These are phyloP conservation scores for Xylaria cubensis DNA, from an alignment of 495 filamentous ascomycete species.

Conservation along the genomic window DNA sequence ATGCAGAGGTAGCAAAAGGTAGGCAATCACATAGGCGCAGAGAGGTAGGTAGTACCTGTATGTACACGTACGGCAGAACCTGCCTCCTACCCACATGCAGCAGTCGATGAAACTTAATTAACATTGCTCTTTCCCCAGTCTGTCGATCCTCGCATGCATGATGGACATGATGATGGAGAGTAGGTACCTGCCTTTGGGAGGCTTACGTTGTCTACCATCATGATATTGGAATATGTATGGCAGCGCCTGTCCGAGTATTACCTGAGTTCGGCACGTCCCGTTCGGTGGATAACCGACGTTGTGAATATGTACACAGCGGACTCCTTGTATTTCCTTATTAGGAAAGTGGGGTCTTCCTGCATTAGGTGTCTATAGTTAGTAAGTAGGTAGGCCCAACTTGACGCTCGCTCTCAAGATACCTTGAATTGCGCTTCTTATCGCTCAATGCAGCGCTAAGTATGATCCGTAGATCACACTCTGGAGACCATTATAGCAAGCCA, in stretches of 20 bases:
- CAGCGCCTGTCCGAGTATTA: not conserved
- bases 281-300: not conserved
- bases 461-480: slow-evolving; percentile 4
- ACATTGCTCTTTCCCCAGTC: slow-evolving; percentile 10
- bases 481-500: not conserved
- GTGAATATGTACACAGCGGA: not conserved
- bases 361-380: not conserved
- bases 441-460: not conserved
- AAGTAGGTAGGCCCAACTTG: too few relatives aligned
- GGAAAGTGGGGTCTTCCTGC: not conserved
- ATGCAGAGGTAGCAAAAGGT: not conserved
- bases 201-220: not conserved
- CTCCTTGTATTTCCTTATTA: slow-evolving; percentile 1
- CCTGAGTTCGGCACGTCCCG: slow-evolving; percentile 12
- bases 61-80: slow-evolving; percentile 1
- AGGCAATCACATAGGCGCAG: not conserved
- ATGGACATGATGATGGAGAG: not conserved
- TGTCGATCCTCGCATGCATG: slow-evolving; percentile 22
- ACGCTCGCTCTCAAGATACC: not conserved
- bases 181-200: not conserved
- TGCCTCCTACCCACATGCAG: slow-evolving; percentile 17
- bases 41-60: not conserved
- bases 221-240: not conserved
- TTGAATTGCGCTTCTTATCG: not conserved
- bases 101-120: slow-evolving; percentile 8